Evolutionary conservation across 2,329 filamentous ascomycete species (phyloP).

Genomic region (Neonectria punicea): DNA sequence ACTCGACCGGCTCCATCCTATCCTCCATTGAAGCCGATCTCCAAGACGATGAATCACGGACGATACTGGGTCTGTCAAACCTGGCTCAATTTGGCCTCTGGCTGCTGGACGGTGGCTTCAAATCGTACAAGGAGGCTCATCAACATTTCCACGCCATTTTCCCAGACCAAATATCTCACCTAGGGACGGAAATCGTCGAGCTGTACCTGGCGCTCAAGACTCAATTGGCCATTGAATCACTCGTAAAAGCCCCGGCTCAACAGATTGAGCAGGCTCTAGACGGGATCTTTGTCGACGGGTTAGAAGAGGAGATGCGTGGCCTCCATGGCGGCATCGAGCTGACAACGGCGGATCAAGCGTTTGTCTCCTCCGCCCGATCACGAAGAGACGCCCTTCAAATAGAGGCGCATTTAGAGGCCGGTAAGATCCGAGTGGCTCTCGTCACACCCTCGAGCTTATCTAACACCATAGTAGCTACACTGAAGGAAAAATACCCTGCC

Average conservation of each 20-base stretch:
- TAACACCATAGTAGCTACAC: slow-evolving; percentile 35
- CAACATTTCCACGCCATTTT: slow-evolving; percentile 58
- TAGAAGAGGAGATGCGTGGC: slow-evolving; percentile 59
- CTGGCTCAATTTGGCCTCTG: slow-evolving; percentile 58
- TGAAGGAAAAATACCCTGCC: slow-evolving; percentile 54
- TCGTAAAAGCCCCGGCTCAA: slow-evolving; percentile 62
- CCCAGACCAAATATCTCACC: slow-evolving; percentile 57
- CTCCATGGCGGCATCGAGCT: slow-evolving; percentile 47
- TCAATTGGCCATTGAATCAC: slow-evolving; percentile 62
- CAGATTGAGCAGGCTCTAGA: slow-evolving; percentile 63
- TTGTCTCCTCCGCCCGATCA: slow-evolving; percentile 47
- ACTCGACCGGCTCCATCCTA: slow-evolving; percentile 47
- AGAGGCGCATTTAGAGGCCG: slow-evolving; percentile 41
- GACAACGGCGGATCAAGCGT: slow-evolving; percentile 49
- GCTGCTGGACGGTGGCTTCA: slow-evolving; percentile 51
- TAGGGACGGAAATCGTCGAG: slow-evolving; percentile 54
- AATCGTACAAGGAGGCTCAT: slow-evolving; percentile 55
- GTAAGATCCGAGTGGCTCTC: slow-evolving; percentile 37
- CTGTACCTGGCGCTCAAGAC: slow-evolving; percentile 61
- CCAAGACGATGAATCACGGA: slow-evolving; percentile 46
- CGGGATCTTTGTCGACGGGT: slow-evolving; percentile 65
- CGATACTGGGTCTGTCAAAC: slow-evolving; percentile 59
- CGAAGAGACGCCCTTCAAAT: slow-evolving; percentile 48
- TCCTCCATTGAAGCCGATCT: slow-evolving; percentile 49
- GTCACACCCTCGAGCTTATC: background rate